A percentile compares a stretch with the other conserved stretches of the same genome.
These are phyloP conservation scores for Phyllosticta capitalensis DNA, from an alignment of 2,329 filamentous ascomycete species.

Conservation along the genomic window DNA sequence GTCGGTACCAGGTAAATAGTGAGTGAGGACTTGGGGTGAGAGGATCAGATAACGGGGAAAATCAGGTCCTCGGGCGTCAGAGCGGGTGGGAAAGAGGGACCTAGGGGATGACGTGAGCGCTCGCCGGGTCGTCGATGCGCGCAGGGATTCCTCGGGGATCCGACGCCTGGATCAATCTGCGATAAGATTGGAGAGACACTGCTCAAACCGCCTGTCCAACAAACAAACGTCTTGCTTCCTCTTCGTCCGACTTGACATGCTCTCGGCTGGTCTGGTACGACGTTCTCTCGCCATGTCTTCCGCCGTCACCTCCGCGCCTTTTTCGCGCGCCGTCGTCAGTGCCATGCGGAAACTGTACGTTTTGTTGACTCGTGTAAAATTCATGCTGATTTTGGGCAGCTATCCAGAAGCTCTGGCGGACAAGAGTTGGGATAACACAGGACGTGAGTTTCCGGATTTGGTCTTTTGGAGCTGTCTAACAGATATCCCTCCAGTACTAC, in stretches of 20 bases:
- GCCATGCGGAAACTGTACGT: constrained; percentile 72
- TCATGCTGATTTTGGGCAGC: constrained; percentile 36
- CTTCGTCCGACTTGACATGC: not conserved
- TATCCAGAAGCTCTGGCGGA: constrained; percentile 88
- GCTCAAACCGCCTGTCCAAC: not conserved
- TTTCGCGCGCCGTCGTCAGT: constrained; percentile 59
- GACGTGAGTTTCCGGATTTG: constrained; percentile 48
- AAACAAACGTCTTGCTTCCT: not conserved
- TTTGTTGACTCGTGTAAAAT: not conserved
- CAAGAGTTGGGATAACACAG: constrained; percentile 93
- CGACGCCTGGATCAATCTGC: not conserved
- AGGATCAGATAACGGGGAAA: constrained; percentile 11
- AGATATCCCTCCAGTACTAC: constrained; percentile 53
- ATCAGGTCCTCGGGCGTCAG: constrained; percentile 9
- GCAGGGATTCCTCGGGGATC: not conserved
- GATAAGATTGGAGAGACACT: not conserved
- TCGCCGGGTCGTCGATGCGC: not conserved
- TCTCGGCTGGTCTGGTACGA: constrained; percentile 24
- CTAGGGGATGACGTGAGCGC: constrained; percentile 1
- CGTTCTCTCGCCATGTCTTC: constrained; percentile 32
- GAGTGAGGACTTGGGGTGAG: not conserved
- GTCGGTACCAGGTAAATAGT: not conserved
- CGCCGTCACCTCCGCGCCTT: constrained; percentile 43
- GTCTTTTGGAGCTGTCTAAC: too few relatives aligned
- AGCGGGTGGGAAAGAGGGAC: constrained; percentile 5